Base-by-base conservation (phyloP, 2,329 filamentous ascomycete genomes). In the Ceratocystis lukuohia region DNA sequence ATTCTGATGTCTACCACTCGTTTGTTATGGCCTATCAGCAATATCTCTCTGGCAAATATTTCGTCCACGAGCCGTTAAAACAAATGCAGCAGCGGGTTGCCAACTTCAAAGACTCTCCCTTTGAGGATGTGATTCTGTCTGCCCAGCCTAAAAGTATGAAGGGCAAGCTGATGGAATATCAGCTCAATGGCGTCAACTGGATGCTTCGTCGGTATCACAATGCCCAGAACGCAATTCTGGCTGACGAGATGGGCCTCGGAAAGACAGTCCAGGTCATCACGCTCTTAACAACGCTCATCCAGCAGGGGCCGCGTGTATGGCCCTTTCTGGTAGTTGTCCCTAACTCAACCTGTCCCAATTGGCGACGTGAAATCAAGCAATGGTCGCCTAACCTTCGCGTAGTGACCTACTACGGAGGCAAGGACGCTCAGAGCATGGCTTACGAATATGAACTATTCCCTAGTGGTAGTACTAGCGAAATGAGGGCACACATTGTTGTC, bases 221-320 rank as follows among this genome's bases (percentile, higher is more conserved):
- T 63, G 81, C 86, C 70, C 86, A 89, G 72, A 97, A 94, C 72
- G 88, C 91, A 33, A 93, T 97, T 67, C 82, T 97, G 5, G 94
- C 94, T 0, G 94, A 99, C 73, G 94, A 99, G 73, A 99, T 99
- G 94, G 94, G 94, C 50, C 83, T 99, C 1, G 94, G 94, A 41
- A 99, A 99, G 78, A 99, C 94, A 0, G 90, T 99, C 41, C 94
- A 99, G 74, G 86, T 96, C 64, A 88, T 97, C 68, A 84, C 87
- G 2, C 83, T 96, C 69, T 82, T 97, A 68, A 85, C 89, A 1
- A 86, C 87, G 0, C 76, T 97, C 46, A 80, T 88, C 28, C 81
- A 88, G 68, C 82, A 86, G 64, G 76, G 76, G n/a, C 84, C 84
- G 15, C 62, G 77, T 72, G 94, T 91, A 75, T 97, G 89, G 83